Percentiles rank a stretch among this genome's conserved stretches.
Evolutionary conservation across 1,284 basidiomycete species (phyloP).

Genomic region (Somion occarium): DNA sequence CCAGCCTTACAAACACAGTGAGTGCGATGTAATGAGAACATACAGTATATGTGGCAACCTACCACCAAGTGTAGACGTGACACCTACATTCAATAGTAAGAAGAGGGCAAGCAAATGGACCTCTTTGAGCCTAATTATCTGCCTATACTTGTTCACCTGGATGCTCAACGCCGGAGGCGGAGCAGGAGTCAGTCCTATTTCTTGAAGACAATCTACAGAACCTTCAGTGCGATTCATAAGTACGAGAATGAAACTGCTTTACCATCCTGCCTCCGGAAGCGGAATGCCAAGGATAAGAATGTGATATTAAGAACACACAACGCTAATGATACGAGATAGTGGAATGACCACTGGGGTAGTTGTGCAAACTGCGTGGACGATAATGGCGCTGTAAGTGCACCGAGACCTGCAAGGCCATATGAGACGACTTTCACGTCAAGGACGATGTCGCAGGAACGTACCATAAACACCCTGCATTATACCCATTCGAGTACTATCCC

Average conservation of each 20-base stretch:
- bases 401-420: slow-evolving; percentile 22
- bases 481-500: slow-evolving; percentile 51
- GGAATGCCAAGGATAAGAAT: slow-evolving; percentile 43
- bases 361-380: slow-evolving; percentile 60
- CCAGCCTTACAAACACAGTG: slow-evolving; percentile 34
- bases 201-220: slow-evolving; percentile 31
- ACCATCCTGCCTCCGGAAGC: slow-evolving; percentile 53
- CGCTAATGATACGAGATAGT: slow-evolving; percentile 58
- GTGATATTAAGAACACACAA: slow-evolving; percentile 44
- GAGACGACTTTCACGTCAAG: background rate
- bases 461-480: slow-evolving; percentile 57
- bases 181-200: slow-evolving; percentile 26
- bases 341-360: slow-evolving; percentile 51
- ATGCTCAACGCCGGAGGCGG: slow-evolving; percentile 13
- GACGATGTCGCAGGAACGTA: slow-evolving; percentile 14
- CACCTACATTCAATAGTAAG: slow-evolving; percentile 42
- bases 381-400: slow-evolving; percentile 57
- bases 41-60: slow-evolving; percentile 6
- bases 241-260: background rate
- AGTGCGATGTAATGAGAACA: background rate
- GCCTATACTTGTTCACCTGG: slow-evolving; percentile 31
- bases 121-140: slow-evolving; percentile 32
- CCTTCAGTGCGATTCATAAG: background rate
- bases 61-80: slow-evolving; percentile 45
- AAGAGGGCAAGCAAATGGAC: slow-evolving; percentile 42